phyloP scores from a whole-genome alignment of 2,329 filamentous ascomycete genomes.

The Cytospora chrysosperma region DNA sequence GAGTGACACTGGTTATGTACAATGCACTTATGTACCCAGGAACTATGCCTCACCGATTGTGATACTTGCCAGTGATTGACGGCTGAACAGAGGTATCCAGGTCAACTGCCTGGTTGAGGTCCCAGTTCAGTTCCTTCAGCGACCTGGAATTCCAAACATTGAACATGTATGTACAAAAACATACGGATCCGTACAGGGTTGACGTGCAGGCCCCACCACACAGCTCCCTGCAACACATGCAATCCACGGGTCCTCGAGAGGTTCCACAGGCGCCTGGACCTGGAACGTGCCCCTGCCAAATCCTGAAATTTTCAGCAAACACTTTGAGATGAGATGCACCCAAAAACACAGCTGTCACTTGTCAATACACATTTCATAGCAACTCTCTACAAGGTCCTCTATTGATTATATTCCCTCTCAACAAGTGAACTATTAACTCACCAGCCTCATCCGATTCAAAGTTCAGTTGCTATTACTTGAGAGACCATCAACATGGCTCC shows the following conservation, averaged over 20 bases:
- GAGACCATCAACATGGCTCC: slow-evolving; percentile 14
- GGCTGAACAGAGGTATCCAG: not conserved
- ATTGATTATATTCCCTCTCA: too few species aligned
- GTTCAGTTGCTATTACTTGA: too few species aligned
- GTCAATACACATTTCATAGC: not conserved
- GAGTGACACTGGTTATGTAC: too few species aligned
- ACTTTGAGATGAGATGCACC: not conserved
- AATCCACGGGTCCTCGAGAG: too few species aligned
- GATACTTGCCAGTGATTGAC: not conserved
- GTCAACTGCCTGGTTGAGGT: not conserved
- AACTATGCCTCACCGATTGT: not conserved
- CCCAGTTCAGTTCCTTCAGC: not conserved
- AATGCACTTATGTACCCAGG: not conserved
- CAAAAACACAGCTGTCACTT: not conserved
- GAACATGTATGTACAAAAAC: too few species aligned
- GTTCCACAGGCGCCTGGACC: not conserved
- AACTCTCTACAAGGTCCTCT: too few species aligned
- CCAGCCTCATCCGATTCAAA: not conserved
- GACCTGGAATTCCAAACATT: not conserved
- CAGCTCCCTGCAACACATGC: not conserved
- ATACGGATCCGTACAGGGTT: not conserved
- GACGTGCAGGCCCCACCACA: not conserved
- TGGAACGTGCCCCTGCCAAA: not conserved
- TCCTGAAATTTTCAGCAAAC: not conserved
- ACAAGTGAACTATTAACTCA: too few species aligned